Percentiles rank a stretch among this genome's conserved stretches.
phyloP scores from a whole-genome alignment of 1,284 basidiomycete genomes.

The Neolentinus lepideus region DNA sequence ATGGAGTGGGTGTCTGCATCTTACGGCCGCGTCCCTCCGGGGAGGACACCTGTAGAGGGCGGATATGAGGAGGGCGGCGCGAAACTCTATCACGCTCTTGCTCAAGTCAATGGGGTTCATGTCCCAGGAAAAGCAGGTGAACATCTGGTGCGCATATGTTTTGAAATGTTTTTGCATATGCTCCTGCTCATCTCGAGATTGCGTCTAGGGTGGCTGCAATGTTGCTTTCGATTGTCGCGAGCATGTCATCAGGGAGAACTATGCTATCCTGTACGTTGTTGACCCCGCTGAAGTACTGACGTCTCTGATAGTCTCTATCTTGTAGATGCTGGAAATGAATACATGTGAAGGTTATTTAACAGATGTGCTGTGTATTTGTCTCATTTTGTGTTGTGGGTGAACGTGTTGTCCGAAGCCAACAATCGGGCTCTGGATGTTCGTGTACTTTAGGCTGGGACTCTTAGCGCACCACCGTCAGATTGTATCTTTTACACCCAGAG shows the following conservation, averaged over 20 bases:
- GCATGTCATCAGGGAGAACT: constrained; percentile 35
- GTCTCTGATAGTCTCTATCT: no score
- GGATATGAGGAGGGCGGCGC: constrained; percentile 32
- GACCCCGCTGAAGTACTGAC: no score
- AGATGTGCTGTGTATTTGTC: no score
- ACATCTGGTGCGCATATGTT: constrained; percentile 46
- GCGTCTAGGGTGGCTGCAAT: constrained; percentile 32
- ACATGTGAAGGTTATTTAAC: no score
- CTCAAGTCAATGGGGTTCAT: constrained; percentile 34
- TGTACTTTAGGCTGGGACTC: no score
- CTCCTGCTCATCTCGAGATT: not conserved
- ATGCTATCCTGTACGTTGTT: constrained; percentile 47
- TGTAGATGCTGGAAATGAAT: no score
- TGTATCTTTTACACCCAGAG: no score
- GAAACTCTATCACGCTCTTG: constrained; percentile 31
- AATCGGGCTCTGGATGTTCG: no score
- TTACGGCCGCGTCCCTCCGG: constrained; percentile 48
- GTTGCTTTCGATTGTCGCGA: constrained; percentile 35
- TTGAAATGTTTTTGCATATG: not conserved
- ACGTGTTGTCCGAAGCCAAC: no score
- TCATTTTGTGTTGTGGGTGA: no score
- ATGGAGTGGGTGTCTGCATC: constrained; percentile 69
- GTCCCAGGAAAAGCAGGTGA: constrained; percentile 69
- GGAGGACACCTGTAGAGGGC: constrained; percentile 31
- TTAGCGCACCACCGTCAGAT: no score